Evolutionary conservation across 768 basidiomycete genomes (phyloP), one percentile per base, ranked within the genome.

Genomic region (Boletellus ananiceps): DNA sequence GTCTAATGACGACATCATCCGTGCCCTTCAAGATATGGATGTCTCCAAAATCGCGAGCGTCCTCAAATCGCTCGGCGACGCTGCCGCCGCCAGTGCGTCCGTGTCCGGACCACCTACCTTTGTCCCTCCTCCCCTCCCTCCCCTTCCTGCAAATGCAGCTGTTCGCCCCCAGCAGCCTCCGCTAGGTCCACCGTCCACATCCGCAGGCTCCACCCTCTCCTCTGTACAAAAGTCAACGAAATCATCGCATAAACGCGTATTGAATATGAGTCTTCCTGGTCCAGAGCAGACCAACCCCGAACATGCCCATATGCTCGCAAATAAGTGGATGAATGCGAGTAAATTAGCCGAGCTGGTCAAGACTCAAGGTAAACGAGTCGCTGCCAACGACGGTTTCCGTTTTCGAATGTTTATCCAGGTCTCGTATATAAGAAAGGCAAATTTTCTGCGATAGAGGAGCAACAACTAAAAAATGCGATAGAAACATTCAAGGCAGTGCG

Each of bases 341-440:
- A 86, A 88, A 65, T 68, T 92, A 19, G 74, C 80, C 5, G 82
- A 87, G 55, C 70, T 90, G 56, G 86, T 82, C 13, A 75, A 74
- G 62, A 79, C 74, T 21, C 77, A 88, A 72, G 88, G 89, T 86
- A 42, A 38, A 57, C 41, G 13, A 39, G 19, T 29, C 41, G 31
- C 23, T 18, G 14, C 32, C 34, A 21, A 12, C 34, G 31, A 29
- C 18, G 18, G 23, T 44, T 33, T 27, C 47, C 40, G 13, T 51
- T 54, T 47, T 39, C 21, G 34, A 48, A 38, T 23, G 2, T 21
- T 35, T 34, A 39, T 51, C 19, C 49, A 91, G 88, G 88, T 29
- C 77, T 92, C n/a, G 77, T 87, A 2, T 91, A 88, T 65, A 90
- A 85, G 69, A 90, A 90, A 66, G 89, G 89, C 13, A 91, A 88